Conservation (phyloP, 2,329 filamentous ascomycete genomes). For the Cercospora citrullina region DNA sequence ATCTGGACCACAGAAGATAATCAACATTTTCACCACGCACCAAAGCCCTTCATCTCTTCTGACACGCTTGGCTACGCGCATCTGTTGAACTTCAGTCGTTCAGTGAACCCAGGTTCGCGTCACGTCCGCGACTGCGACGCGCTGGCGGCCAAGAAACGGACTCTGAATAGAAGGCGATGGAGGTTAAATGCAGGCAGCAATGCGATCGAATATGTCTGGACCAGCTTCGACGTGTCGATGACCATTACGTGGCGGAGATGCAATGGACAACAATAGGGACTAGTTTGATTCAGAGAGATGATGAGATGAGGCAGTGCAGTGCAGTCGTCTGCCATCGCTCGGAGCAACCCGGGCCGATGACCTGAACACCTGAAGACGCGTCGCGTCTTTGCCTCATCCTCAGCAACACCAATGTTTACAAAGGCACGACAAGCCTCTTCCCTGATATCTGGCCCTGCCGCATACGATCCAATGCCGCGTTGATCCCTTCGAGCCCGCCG, state of each 20-base stretch:
- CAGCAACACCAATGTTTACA: slow-evolving; percentile 4
- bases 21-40: not conserved
- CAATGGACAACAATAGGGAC: no score
- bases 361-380: not conserved
- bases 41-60: not conserved
- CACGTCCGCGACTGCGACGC: not conserved
- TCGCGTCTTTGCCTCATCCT: not conserved
- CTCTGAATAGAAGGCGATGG: not conserved
- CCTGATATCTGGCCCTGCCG: slow-evolving; percentile 23
- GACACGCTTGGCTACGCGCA: not conserved
- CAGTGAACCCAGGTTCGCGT: not conserved
- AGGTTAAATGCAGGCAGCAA: not conserved
- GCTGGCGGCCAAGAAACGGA: not conserved
- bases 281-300: no score
- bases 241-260: not conserved
- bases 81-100: not conserved
- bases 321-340: not conserved
- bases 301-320: not conserved
- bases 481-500: slow-evolving; percentile 23
- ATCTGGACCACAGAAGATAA: not conserved
- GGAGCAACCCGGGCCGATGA: not conserved
- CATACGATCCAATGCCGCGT: slow-evolving; percentile 26
- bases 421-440: slow-evolving; percentile 24
- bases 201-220: no score
- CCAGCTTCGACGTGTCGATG: not conserved